Conservation (phyloP, 208 protist species). For the Trypanosoma caninum region DNA sequence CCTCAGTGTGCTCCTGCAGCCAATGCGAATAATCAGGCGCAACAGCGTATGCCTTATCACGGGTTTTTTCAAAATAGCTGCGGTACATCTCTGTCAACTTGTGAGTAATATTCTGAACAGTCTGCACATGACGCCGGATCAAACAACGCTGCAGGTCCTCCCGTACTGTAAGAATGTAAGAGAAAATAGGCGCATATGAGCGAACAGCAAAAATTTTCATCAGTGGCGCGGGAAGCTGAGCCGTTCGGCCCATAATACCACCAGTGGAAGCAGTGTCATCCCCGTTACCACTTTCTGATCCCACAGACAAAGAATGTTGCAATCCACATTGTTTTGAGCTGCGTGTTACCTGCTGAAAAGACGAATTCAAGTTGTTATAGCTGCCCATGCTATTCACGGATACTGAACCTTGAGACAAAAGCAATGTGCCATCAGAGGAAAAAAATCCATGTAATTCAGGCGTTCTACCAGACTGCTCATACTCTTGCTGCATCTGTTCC, state of each 20-base stretch:
- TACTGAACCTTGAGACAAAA: too few relatives aligned
- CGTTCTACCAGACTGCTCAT: background rate
- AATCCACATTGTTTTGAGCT: too few relatives aligned
- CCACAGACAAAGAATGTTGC: background rate
- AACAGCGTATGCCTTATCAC: conserved; percentile 15
- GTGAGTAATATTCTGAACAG: conserved; percentile 27
- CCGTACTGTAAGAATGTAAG: conserved; percentile 36
- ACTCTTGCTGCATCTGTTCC: conserved; percentile 9
- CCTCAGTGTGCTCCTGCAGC: conserved; percentile 8
- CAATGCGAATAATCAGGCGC: conserved; percentile 22
- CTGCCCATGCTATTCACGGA: too few relatives aligned
- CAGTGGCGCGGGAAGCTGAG: conserved; percentile 31
- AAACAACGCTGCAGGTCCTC: conserved; percentile 32
- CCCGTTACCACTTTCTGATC: background rate
- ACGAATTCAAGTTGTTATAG: too few relatives aligned
- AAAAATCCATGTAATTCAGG: background rate
- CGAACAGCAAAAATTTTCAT: conserved; percentile 42
- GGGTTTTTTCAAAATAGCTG: conserved; percentile 23
- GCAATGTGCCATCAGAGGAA: background rate
- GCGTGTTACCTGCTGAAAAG: too few relatives aligned
- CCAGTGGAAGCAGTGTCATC: background rate
- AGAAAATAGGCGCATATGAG: conserved; percentile 51
- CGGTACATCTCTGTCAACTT: conserved; percentile 31
- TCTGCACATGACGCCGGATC: conserved; percentile 26
- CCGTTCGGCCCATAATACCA: background rate